Evolutionary conservation across 106 monocot genomes (phyloP), one percentile per base, ranked within the genome.

Genomic region (Chionographis japonica): DNA sequence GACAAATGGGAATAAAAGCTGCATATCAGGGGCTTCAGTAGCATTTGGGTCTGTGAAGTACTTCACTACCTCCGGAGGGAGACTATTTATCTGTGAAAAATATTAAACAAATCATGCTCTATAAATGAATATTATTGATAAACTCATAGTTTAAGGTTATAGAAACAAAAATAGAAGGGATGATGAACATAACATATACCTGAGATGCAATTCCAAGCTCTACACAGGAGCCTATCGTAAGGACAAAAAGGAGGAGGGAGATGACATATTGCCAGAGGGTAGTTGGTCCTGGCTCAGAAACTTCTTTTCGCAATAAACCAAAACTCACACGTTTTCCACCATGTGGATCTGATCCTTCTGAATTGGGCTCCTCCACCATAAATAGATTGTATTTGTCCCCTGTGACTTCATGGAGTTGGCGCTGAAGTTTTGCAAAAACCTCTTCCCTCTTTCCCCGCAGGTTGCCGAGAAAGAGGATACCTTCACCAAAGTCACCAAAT

Each of bases 21-120:
- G 86, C 88, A 92, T 89, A 67, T 97, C 92, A 66, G 95, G 95
- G 73, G 89, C 77, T 66, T 89, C 86, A 3, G 74, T 79, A 56
- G 92, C 88, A 89, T 97, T 89, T 76, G 95, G 92, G 78, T 97
- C 95, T 16, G 95, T 97, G 70, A 97, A 97, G 71, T 89, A 97
- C 71, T 86, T 84, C 61, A 97, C 89, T 10, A 92, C 75, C 52
- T 84, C 92, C 6, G 92, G 92, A 52, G 95, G 92, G 54, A 97
- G 88, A 72, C 84, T 97, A 15, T 50, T 89, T 78, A 97, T 74
- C 95, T 97, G 78, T 62, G 66, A 39, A 73, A 63, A 70, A 8
- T 2, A 8, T 58, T 54, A 37, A 20, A 17, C 3, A 4, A 19
- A 72, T n/a, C 37, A 72, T 16, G 49, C 51, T 53, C 52, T 12